A percentile compares a stretch with the other conserved stretches of the same genome.
Conservation (phyloP, 768 basidiomycete species). For the Boletus bicolor region DNA sequence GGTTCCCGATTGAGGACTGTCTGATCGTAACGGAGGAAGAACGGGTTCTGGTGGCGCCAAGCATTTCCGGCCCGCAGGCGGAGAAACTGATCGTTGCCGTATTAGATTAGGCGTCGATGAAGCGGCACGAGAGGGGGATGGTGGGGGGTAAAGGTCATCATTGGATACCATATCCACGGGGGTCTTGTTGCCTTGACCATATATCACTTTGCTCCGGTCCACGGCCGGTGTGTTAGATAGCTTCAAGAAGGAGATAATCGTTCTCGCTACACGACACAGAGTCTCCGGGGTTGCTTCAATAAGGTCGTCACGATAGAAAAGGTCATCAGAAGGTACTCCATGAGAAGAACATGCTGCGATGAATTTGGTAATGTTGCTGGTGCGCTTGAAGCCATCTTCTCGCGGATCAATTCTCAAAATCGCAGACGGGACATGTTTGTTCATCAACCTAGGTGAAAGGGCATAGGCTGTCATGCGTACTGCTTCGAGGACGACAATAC, state of each 20-base stretch:
- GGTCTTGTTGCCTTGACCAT: constrained; percentile 37
- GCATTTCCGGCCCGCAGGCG: constrained; percentile 39
- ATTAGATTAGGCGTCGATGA: constrained; percentile 63
- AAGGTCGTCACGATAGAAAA: constrained; percentile 69
- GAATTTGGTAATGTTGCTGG: constrained; percentile 74
- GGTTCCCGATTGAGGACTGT: constrained; percentile 51
- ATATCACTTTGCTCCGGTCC: constrained; percentile 45
- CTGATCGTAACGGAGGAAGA: constrained; percentile 52
- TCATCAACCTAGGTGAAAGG: constrained; percentile 57
- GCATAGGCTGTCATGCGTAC: constrained; percentile 1
- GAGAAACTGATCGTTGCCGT: constrained; percentile 25
- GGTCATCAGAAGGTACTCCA: constrained; percentile 57
- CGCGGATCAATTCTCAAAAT: constrained; percentile 62
- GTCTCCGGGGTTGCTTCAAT: constrained; percentile 57
- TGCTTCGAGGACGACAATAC: constrained; percentile 34
- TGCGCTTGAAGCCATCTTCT: constrained; percentile 63
- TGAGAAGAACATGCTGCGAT: constrained; percentile 70
- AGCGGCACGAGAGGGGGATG: constrained; percentile 40
- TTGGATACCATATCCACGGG: constrained; percentile 26
- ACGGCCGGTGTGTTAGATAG: constrained; percentile 54
- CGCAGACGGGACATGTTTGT: constrained; percentile 64
- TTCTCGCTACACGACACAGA: constrained; percentile 68
- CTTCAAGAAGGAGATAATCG: constrained; percentile 66
- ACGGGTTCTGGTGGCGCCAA: constrained; percentile 48
- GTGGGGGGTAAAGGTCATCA: constrained; percentile 35